A percentile compares a stretch with the other conserved stretches of the same genome.
Evolutionary conservation across 2,329 filamentous ascomycete genomes (phyloP).

Genomic region (Stemphylium beticola): DNA sequence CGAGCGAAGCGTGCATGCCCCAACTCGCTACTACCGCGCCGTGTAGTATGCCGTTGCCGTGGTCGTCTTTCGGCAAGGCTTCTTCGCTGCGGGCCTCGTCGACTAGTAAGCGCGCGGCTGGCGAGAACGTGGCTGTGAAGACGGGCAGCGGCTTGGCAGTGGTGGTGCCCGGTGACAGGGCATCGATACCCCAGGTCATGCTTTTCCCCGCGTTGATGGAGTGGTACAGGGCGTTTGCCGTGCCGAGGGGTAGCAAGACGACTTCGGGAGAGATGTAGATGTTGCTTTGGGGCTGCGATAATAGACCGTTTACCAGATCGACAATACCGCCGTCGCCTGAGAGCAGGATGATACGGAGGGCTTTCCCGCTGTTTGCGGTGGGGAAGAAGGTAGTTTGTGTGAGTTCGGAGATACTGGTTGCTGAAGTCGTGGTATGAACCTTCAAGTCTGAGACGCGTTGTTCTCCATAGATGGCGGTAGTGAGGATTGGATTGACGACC

Average conservation of each 20-base stretch:
- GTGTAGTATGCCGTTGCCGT: conserved; percentile 52
- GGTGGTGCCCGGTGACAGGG: conserved; percentile 46
- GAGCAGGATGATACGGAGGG: conserved; percentile 70
- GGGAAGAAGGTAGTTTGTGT: conserved; percentile 58
- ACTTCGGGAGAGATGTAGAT: conserved; percentile 60
- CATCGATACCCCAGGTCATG: conserved; percentile 51
- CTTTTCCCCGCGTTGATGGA: conserved; percentile 49
- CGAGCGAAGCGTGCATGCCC: conserved; percentile 85
- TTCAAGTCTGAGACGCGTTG: conserved; percentile 49
- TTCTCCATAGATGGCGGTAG: conserved; percentile 48
- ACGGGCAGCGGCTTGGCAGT: conserved; percentile 49
- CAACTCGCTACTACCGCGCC: conserved; percentile 89
- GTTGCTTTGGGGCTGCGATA: conserved; percentile 35
- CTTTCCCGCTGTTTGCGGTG: conserved; percentile 54
- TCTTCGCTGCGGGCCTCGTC: conserved; percentile 55
- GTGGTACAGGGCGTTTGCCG: conserved; percentile 57
- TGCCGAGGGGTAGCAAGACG: conserved; percentile 60
- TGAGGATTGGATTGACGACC: conserved; percentile 51
- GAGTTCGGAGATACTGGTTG: conserved; percentile 69
- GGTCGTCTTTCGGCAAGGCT: conserved; percentile 30
- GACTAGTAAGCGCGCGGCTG: conserved; percentile 51
- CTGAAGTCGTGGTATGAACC: conserved; percentile 68
- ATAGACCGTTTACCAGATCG: conserved; percentile 77
- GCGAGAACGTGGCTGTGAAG: conserved; percentile 54
- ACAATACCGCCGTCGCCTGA: conserved; percentile 88